Evolutionary conservation across 805 yeast species (phyloP).

Genomic region (Candida hispaniensis): DNA sequence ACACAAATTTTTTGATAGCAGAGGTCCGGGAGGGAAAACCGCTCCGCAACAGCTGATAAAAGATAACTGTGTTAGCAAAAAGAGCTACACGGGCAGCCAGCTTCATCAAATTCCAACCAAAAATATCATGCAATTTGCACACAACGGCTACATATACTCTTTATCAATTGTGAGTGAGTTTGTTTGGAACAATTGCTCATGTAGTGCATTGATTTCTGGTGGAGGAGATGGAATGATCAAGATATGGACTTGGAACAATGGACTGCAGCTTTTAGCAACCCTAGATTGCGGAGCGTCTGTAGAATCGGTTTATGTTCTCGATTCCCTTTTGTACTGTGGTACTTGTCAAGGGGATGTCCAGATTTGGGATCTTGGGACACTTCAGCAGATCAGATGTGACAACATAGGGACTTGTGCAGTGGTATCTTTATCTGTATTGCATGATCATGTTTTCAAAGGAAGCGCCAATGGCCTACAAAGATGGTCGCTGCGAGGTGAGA

Average conservation of each 20-base stretch:
- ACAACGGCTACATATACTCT: slow-evolving; percentile 75
- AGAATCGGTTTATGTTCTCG: slow-evolving; percentile 50
- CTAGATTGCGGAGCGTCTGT: slow-evolving; percentile 61
- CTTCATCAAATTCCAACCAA: slow-evolving; percentile 46
- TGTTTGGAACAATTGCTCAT: slow-evolving; percentile 12
- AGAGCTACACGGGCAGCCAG: slow-evolving; percentile 5
- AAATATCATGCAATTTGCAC: slow-evolving; percentile 72
- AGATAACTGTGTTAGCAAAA: slow-evolving; percentile 12
- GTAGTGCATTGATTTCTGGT: slow-evolving; percentile 51
- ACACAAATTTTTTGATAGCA: slow-evolving; percentile 81
- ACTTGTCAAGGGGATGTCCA: slow-evolving; percentile 61
- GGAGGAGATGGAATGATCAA: slow-evolving; percentile 91
- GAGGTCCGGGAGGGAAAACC: slow-evolving; percentile 63
- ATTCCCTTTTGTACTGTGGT: slow-evolving; percentile 75
- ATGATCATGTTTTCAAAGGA: slow-evolving; percentile 54
- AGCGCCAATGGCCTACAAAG: slow-evolving; percentile 41
- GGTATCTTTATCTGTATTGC: slow-evolving; percentile 44
- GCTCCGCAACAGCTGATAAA: slow-evolving; percentile 27
- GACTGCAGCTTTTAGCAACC: slow-evolving; percentile 24
- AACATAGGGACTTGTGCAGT: slow-evolving; percentile 17
- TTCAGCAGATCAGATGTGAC: slow-evolving; percentile 42
- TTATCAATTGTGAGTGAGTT: slow-evolving; percentile 6
- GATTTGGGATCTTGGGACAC: slow-evolving; percentile 79
- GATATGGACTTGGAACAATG: slow-evolving; percentile 49
- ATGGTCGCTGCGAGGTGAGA: slow-evolving; percentile 41